Evolutionary conservation across 2,329 filamentous ascomycete genomes (phyloP).

Genomic region (Aureobasidium subglaciale): DNA sequence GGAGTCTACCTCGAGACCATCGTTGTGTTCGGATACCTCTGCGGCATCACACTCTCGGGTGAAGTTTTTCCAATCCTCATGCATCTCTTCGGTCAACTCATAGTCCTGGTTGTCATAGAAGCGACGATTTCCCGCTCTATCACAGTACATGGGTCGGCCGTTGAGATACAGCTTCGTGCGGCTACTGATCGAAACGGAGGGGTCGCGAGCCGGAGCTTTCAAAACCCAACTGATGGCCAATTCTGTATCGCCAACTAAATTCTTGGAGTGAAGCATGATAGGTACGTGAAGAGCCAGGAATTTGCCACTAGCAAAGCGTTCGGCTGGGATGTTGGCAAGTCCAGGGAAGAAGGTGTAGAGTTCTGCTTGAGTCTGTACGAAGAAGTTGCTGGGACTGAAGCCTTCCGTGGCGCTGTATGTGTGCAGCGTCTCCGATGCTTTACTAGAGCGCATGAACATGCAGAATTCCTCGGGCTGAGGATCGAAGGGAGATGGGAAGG

Average conservation of each 20-base stretch:
- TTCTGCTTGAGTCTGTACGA: not conserved
- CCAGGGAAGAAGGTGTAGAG: not conserved
- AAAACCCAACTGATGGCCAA: not conserved
- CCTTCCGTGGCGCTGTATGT: constrained; percentile 2
- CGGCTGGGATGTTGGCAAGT: not conserved
- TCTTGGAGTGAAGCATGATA: constrained; percentile 1
- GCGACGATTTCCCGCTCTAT: not conserved
- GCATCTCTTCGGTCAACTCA: not conserved
- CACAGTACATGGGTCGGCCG: not conserved
- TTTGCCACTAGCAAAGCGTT: not conserved
- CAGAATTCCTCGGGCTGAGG: constrained; percentile 4
- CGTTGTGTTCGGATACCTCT: constrained; percentile 17
- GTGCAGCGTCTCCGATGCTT: not conserved
- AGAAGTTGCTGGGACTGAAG: not conserved
- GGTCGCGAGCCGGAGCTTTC: not conserved
- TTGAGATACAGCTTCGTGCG: constrained; percentile 4
- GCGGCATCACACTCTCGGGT: constrained; percentile 19
- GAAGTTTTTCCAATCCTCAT: constrained; percentile 4
- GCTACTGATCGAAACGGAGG: not conserved
- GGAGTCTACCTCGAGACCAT: constrained; percentile 22
- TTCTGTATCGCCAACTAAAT: not conserved
- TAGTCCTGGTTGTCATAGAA: not conserved
- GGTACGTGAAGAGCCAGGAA: not conserved
- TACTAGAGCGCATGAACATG: constrained; percentile 11
- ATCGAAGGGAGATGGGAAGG: not conserved